Evolutionary conservation across 2,329 filamentous ascomycete genomes (phyloP), one percentile per base, ranked within the genome.

Genomic region (Cercospora sojina): DNA sequence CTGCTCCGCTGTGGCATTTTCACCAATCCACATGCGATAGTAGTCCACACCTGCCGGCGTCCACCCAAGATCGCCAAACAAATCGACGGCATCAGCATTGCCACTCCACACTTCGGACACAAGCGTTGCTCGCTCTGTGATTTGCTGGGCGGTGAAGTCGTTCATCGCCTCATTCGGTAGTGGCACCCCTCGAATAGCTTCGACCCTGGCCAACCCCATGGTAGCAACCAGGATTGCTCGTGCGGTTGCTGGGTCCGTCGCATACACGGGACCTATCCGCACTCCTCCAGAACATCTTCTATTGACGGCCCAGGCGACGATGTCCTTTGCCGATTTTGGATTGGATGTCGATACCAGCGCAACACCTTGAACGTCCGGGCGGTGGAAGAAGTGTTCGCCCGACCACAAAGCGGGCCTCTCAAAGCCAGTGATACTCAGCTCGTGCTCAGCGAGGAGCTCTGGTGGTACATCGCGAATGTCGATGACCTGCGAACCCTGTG

Each of bases 1-100:
- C 65, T 79, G 77, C 61, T 75, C 76, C 5, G 65, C 61, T 7
- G 77, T 74, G 10, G 75, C 74, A 23, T 71, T 71, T 0, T 74
- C 76, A 55, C 75, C 62, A 10, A 76, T 59, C 78, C 78, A 79
- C 78, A 80, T 80, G 20, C 78, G 74, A 70, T 77, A 71, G 67
- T 77, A 79, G 35, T 77, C 72, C 6, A 79, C 47, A 5, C 73
- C 75, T 12, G 66, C 67, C 32, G 65, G 69, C 23, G 64, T 60
- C 75, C 76, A 80, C 6, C 77, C 78, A 7, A 77, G 57, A 3
- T 75, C 70, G 49, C 77, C 72, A 62, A 80, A 79, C 9, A 78
- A 62, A 38, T 68, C 70, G 35, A 69, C 64, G 0, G 74, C 77
- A 1, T 71, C 57, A 2, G 67, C 27, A 71, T 53, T 53, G 8